These are phyloP conservation scores for Mucor circinelloides DNA, from an alignment of 371 early-diverging fungal species.

Conservation along the genomic window DNA sequence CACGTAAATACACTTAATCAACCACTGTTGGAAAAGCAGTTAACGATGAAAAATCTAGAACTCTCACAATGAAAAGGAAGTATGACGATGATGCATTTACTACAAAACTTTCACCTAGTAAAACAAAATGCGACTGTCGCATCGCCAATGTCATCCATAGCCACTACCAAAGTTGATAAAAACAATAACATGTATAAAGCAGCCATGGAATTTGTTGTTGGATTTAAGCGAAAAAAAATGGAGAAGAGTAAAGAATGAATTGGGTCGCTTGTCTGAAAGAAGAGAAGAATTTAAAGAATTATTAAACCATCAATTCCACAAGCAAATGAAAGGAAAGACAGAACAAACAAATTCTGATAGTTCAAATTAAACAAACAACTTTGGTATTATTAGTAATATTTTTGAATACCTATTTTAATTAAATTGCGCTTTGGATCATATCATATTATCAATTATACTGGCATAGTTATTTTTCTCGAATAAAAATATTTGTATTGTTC, in stretches of 20 bases:
- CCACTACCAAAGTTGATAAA: slow-evolving; percentile 6
- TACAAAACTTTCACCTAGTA: slow-evolving; percentile 7
- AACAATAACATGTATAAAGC: slow-evolving; percentile 17
- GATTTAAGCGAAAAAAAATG: slow-evolving; percentile 13
- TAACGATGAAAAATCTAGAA: slow-evolving; percentile 15
- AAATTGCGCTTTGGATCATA: no score
- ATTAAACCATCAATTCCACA: slow-evolving; percentile 20
- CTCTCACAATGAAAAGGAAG: slow-evolving; percentile 14
- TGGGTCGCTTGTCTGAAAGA: slow-evolving; percentile 19
- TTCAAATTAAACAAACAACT: slow-evolving; percentile 15
- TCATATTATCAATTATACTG: no score
- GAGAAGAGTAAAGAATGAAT: slow-evolving; percentile 17
- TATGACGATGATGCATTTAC: slow-evolving; percentile 9
- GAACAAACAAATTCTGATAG: no score
- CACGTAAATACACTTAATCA: slow-evolving; percentile 9
- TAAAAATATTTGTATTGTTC: neutral
- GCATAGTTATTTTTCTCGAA: no score
- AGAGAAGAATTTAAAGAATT: slow-evolving; percentile 19
- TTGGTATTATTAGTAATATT: no score
- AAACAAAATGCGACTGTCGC: no score
- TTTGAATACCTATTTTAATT: no score
- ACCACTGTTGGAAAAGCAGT: slow-evolving; percentile 13
- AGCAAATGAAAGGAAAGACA: slow-evolving; percentile 19
- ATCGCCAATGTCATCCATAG: slow-evolving; percentile 10
- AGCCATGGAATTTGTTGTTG: slow-evolving; percentile 16